A percentile compares a stretch with the other conserved stretches of the same genome.
phyloP scores from a whole-genome alignment of 306 rosid genomes.

The Begonia masoniana region DNA sequence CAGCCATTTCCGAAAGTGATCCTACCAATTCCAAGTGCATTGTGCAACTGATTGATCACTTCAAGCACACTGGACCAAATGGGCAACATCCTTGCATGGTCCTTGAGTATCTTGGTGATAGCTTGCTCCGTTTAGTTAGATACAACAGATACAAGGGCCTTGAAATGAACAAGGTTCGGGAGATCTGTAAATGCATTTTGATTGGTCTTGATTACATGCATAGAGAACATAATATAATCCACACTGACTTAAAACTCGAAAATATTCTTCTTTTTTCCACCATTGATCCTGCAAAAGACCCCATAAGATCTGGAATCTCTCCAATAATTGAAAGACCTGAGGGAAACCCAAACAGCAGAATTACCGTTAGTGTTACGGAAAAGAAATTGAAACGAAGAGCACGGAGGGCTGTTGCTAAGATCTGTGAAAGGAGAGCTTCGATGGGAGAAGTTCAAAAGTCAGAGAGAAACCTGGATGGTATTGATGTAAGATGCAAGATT shows the following conservation, averaged over 20 bases:
- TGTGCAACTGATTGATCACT: slow-evolving; percentile 70
- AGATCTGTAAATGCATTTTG: slow-evolving; percentile 69
- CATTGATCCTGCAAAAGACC: slow-evolving; percentile 78
- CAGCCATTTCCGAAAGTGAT: slow-evolving; percentile 48
- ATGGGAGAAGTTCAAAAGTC: slow-evolving; percentile 59
- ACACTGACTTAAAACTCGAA: slow-evolving; percentile 87
- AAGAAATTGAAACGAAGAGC: slow-evolving; percentile 79
- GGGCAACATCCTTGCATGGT: slow-evolving; percentile 98
- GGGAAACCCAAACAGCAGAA: slow-evolving; percentile 62
- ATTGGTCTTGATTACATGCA: slow-evolving; percentile 86
- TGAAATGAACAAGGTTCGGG: slow-evolving; percentile 62
- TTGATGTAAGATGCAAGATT: slow-evolving; percentile 80
- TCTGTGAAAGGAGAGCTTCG: slow-evolving; percentile 57
- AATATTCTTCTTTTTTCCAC: slow-evolving; percentile 76
- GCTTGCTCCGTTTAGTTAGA: slow-evolving; percentile 75
- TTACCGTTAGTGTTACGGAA: slow-evolving; percentile 54
- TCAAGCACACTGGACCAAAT: slow-evolving; percentile 88
- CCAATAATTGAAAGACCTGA: slow-evolving; percentile 77
- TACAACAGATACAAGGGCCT: slow-evolving; percentile 69
- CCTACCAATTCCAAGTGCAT: slow-evolving; percentile 67
- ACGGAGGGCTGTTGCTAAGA: slow-evolving; percentile 83
- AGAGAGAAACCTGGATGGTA: slow-evolving; percentile 46
- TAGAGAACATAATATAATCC: slow-evolving; percentile 78
- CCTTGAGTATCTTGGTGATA: slow-evolving; percentile 92
- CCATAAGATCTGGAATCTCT: slow-evolving; percentile 38